phyloP scores from a whole-genome alignment of 108 stramenopile genomes.

The Cyclotella baltica region DNA sequence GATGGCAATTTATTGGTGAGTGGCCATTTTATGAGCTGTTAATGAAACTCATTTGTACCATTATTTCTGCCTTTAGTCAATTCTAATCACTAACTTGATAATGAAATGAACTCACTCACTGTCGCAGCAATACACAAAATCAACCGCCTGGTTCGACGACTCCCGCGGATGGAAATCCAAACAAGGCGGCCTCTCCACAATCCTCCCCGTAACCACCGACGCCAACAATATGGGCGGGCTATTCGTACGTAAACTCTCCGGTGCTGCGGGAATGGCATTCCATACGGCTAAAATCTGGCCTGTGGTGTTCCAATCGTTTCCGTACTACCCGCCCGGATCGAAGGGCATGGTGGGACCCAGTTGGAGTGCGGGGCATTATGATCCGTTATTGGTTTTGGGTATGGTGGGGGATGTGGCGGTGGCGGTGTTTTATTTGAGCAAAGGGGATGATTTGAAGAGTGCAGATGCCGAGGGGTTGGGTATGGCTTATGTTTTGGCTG shows the following conservation, averaged over 20 bases:
- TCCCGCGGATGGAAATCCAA: conserved; percentile 84
- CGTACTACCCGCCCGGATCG: neutral
- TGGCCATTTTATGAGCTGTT: neutral
- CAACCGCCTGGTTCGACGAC: conserved; percentile 77
- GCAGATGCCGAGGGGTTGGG: conserved; percentile 68
- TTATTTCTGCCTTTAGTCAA: neutral
- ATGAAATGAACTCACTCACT: neutral
- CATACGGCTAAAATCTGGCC: conserved; percentile 85
- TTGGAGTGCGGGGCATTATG: conserved; percentile 82
- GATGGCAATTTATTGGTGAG: conserved; percentile 72
- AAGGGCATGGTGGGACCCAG: conserved; percentile 59
- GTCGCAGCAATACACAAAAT: conserved; percentile 76
- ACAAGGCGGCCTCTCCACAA: conserved; percentile 83
- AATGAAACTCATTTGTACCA: neutral
- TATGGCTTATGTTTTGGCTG: conserved; percentile 52
- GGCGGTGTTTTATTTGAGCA: conserved; percentile 60
- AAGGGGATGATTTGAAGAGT: conserved; percentile 61
- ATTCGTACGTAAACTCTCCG: conserved; percentile 83
- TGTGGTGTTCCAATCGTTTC: conserved; percentile 70
- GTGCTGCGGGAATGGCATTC: conserved; percentile 73
- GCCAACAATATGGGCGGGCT: conserved; percentile 91
- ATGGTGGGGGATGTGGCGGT: conserved; percentile 68
- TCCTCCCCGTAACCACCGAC: conserved; percentile 77
- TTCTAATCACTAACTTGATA: too few relatives aligned
- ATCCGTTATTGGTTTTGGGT: conserved; percentile 60